phyloP scores from a whole-genome alignment of 1,284 basidiomycete genomes.

The Irpex sp. region DNA sequence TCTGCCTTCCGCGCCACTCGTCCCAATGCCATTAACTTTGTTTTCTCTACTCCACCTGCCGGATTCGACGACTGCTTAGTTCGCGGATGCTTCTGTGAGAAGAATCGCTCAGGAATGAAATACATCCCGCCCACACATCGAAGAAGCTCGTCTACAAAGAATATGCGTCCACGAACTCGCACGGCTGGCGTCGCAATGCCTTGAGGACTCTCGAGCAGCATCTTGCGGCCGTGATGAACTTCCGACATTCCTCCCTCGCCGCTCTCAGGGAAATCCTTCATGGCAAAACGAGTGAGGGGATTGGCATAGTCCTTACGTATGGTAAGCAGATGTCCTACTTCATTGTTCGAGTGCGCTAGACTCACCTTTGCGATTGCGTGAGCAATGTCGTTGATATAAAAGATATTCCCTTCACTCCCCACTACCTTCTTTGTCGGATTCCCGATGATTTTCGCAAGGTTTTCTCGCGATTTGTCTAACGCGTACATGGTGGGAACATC shows the following conservation, averaged over 20 bases:
- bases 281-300: conserved; percentile 19
- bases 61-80: too few species aligned
- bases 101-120: conserved; percentile 23
- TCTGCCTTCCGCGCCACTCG: not conserved
- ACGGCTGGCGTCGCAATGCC: conserved; percentile 16
- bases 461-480: not conserved
- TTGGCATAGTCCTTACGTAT: conserved; percentile 26
- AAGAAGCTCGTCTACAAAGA: conserved; percentile 24
- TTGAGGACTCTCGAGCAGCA: conserved; percentile 20
- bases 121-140: conserved; percentile 12
- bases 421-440: conserved; percentile 1
- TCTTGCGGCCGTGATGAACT: conserved; percentile 23
- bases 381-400: conserved; percentile 5
- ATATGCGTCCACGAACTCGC: conserved; percentile 13
- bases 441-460: not conserved
- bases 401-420: not conserved
- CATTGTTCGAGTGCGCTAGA: not conserved
- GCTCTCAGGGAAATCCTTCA: conserved; percentile 27
- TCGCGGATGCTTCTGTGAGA: not conserved
- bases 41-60: too few species aligned
- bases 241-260: conserved; percentile 19
- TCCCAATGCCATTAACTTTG: too few species aligned
- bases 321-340: not conserved
- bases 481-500: conserved; percentile 3
- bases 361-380: conserved; percentile 1